phyloP scores from a whole-genome alignment of 345 rosid species.

The Physaria fendleri region DNA sequence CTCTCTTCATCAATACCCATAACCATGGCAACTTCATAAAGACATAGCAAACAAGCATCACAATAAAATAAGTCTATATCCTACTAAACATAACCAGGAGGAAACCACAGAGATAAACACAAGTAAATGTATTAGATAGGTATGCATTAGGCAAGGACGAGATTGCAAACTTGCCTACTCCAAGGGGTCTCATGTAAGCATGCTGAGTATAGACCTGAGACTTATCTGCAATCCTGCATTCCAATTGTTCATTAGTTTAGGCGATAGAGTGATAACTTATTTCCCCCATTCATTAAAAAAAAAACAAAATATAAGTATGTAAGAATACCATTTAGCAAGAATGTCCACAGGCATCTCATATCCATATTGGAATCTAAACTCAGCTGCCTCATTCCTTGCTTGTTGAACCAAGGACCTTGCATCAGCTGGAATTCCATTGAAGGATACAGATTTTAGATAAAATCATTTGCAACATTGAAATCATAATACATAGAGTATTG shows the following conservation, averaged over 20 bases:
- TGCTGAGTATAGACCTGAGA: constrained; percentile 98
- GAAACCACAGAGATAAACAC: background rate
- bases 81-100: background rate
- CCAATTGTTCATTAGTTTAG: background rate
- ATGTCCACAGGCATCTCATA: constrained; percentile 98
- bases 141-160: background rate
- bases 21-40: constrained; percentile 81
- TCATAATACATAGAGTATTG: too few relatives aligned
- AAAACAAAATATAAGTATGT: background rate
- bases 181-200: constrained; percentile 99
- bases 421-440: constrained; percentile 60
- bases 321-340: constrained; percentile 56
- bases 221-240: constrained; percentile 87
- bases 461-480: too few relatives aligned
- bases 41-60: background rate
- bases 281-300: background rate
- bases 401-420: constrained; percentile 96
- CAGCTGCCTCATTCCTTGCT: constrained; percentile 99
- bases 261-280: background rate
- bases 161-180: constrained; percentile 63
- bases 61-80: background rate
- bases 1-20: constrained; percentile 92
- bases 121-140: background rate
- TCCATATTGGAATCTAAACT: constrained; percentile 88
- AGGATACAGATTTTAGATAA: background rate